Conservation (phyloP, 768 basidiomycete species). For the Boletales sp. region DNA sequence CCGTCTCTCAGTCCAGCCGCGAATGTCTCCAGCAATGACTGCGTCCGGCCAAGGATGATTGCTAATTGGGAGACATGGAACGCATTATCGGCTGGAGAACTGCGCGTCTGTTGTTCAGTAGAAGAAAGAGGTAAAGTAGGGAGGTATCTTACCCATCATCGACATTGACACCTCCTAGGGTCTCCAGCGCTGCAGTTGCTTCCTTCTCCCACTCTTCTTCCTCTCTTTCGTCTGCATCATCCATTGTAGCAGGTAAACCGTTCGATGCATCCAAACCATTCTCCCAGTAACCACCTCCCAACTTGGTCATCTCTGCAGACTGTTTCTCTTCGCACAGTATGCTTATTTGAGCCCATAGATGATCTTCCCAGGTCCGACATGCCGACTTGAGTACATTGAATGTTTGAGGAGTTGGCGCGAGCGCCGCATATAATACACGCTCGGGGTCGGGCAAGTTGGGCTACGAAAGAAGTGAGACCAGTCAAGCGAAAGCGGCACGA, state of each 20-base stretch:
- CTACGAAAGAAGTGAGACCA: slow-evolving; percentile 30
- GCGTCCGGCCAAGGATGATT: slow-evolving; percentile 71
- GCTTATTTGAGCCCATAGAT: slow-evolving; percentile 88
- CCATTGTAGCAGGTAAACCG: slow-evolving; percentile 29
- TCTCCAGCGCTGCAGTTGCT: slow-evolving; percentile 53
- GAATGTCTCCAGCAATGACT: slow-evolving; percentile 65
- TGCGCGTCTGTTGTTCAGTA: slow-evolving; percentile 21
- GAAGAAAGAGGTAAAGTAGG: not conserved
- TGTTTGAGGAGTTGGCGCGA: slow-evolving; percentile 71
- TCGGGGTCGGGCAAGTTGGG: slow-evolving; percentile 63
- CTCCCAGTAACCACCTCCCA: slow-evolving; percentile 81
- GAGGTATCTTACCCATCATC: slow-evolving; percentile 55
- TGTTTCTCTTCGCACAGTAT: slow-evolving; percentile 80
- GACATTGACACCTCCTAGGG: slow-evolving; percentile 53
- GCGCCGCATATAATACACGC: slow-evolving; percentile 83
- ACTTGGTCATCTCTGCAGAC: slow-evolving; percentile 58
- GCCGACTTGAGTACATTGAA: slow-evolving; percentile 62
- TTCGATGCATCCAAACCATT: slow-evolving; percentile 48
- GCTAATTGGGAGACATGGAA: slow-evolving; percentile 82
- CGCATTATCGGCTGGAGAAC: slow-evolving; percentile 63
- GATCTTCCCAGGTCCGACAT: slow-evolving; percentile 91
- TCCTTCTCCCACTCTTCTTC: slow-evolving; percentile 67
- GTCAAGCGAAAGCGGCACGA: not conserved
- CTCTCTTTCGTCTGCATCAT: slow-evolving; percentile 33
- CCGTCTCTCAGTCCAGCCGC: slow-evolving; percentile 54